Conservation (phyloP, 192 early-diverging fungal species). For the Coemansia sp. region DNA sequence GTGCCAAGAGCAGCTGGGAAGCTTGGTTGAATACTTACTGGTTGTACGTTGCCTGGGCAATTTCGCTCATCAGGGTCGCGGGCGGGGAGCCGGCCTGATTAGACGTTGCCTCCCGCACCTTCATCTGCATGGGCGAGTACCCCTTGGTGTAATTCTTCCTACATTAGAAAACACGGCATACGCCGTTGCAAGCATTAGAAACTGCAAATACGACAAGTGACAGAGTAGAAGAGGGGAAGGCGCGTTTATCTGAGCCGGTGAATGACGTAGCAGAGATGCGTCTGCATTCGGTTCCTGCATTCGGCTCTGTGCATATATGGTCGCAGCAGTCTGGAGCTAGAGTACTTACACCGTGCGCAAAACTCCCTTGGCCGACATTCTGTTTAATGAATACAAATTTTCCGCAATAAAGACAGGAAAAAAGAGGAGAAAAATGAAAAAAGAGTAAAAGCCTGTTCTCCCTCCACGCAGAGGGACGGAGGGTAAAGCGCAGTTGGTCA, state of each 20-base stretch:
- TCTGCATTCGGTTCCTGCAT: background rate
- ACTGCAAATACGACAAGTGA: background rate
- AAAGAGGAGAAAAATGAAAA: conserved; percentile 10
- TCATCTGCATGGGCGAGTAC: conserved; percentile 89
- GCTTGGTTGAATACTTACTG: conserved; percentile 61
- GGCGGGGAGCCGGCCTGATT: conserved; percentile 79
- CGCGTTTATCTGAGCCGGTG: background rate
- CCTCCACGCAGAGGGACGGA: background rate
- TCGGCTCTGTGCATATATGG: background rate
- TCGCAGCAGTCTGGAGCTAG: background rate
- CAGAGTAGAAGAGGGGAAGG: too few relatives aligned
- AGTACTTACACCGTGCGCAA: conserved; percentile 45
- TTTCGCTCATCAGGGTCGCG: conserved; percentile 76
- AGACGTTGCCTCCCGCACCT: conserved; percentile 81
- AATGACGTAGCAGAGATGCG: background rate
- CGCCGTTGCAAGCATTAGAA: background rate
- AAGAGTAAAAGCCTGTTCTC: background rate
- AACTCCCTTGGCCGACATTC: conserved; percentile 41
- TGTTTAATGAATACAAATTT: conserved; percentile 28
- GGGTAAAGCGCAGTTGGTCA: background rate
- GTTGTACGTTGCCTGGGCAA: conserved; percentile 80
- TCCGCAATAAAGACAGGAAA: conserved; percentile 5
- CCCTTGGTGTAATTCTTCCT: conserved; percentile 91
- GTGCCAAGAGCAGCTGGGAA: too few relatives aligned
- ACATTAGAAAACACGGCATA: background rate